These are phyloP conservation scores for Triticum timopheevii DNA, from an alignment of 176 grass and related monocot species.

Conservation along the genomic window DNA sequence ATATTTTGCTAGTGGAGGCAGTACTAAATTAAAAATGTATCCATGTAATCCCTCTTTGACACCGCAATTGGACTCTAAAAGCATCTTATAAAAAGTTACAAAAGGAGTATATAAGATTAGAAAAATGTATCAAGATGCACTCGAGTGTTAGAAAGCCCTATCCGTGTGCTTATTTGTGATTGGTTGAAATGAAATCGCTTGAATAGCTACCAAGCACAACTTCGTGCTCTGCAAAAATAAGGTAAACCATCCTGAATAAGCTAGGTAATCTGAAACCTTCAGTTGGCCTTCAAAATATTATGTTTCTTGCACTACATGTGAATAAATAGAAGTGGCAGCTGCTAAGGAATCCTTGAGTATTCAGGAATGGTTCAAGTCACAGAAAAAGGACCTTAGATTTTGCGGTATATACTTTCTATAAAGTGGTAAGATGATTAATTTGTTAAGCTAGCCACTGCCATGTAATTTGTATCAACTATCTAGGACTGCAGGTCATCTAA, in stretches of 20 bases:
- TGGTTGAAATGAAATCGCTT: too few relatives aligned
- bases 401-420: background rate
- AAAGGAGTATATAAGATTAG: background rate
- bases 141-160: too few relatives aligned
- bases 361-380: background rate
- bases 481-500: background rate
- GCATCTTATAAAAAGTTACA: too few relatives aligned
- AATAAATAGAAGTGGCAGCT: background rate
- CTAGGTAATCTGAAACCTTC: background rate
- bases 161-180: too few relatives aligned
- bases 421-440: too few relatives aligned
- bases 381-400: background rate
- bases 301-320: background rate
- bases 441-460: too few relatives aligned
- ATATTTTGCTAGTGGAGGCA: too few relatives aligned
- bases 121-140: too few relatives aligned
- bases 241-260: conserved; percentile 38
- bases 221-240: conserved; percentile 87
- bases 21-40: too few relatives aligned
- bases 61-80: too few relatives aligned
- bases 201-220: conserved; percentile 64
- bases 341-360: background rate
- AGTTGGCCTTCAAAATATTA: background rate
- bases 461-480: background rate
- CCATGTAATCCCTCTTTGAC: too few relatives aligned